Conservation (phyloP, 2,329 filamentous ascomycete species). For the Colletotrichum karsti region DNA sequence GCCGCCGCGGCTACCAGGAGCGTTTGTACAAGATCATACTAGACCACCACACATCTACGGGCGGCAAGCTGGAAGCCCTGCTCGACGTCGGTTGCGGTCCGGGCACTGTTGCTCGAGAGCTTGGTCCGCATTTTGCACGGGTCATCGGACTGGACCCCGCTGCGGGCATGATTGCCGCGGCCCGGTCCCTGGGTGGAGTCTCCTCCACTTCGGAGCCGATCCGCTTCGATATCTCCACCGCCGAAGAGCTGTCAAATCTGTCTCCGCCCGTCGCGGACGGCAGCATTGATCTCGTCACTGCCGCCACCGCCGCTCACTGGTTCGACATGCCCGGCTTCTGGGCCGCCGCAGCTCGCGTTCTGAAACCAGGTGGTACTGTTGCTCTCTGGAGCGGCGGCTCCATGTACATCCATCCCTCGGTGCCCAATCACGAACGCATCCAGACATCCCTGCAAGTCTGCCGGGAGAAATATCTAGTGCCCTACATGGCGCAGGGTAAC, state of each 20-base stretch:
- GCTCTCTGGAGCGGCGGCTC: conserved; percentile 55
- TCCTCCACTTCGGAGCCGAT: conserved; percentile 41
- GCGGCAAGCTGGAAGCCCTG: conserved; percentile 50
- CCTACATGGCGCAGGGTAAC: conserved; percentile 53
- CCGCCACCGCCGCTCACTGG: conserved; percentile 64
- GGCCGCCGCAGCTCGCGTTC: conserved; percentile 49
- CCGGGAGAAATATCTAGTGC: conserved; percentile 43
- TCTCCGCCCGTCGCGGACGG: conserved; percentile 37
- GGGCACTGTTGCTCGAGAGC: conserved; percentile 54
- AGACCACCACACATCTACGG: conserved; percentile 53
- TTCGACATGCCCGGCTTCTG: conserved; percentile 64
- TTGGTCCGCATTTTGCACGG: conserved; percentile 54
- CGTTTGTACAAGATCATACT: conserved; percentile 57
- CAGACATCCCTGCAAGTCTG: conserved; percentile 49
- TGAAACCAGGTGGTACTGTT: conserved; percentile 63
- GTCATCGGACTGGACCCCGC: conserved; percentile 61
- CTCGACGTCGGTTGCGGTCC: conserved; percentile 68
- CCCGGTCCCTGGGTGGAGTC: conserved; percentile 43
- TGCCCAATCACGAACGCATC: conserved; percentile 49
- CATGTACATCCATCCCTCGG: conserved; percentile 37
- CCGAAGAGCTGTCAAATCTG: conserved; percentile 49
- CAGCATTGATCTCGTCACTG: conserved; percentile 58
- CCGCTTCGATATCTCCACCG: conserved; percentile 50
- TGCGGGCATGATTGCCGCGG: conserved; percentile 60
- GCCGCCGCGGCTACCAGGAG: conserved; percentile 51